Evolutionary conservation across 1,139 yeast genomes (phyloP), one percentile per base, ranked within the genome.

Genomic region (Kurtzmaniella quercitrusa): DNA sequence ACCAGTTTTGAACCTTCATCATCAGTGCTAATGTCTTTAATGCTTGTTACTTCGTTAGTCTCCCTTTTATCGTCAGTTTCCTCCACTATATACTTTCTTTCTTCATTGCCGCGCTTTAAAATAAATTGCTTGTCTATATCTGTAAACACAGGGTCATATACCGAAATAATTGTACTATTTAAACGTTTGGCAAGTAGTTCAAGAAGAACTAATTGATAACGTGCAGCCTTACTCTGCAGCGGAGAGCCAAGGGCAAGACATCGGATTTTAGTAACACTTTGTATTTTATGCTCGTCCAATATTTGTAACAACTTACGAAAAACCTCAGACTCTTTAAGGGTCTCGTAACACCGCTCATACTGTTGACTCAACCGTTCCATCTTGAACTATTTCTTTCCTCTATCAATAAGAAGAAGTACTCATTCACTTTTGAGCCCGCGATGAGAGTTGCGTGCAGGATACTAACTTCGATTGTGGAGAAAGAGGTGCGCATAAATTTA

Each of bases 181-280:
- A 66, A 54, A 3, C 55, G 45, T 0, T 57, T 57, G 0, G 60
- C 56, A 1, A 85, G 42, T 25, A 73, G 67, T 8, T 63, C 47
- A 18, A 85, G 56, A 44, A 79, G 62, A 1, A 89, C 89, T 14
- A 84, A 58, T 58, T 86, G 95, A 56, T 75, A 83, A 42, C 79
- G 63, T 1, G 93, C 86, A 19, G 79, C 76, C 18, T 59, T 64
- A 44, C 80, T 78, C 10, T 73, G 75, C 10, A 74, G 58, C 3
- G 89, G 87, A 4, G 82, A 75, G 0, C 95, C 95, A 14, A 86
- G 63, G 0, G 94, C 95, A 31, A 86, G 61, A 55, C 94, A 86
- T 53, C 90, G 66, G 43, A 85, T 70, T 19, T 49, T 52, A 1
- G 55, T 51, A 39, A 60, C 59, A 23, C 33, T 45, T 10, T 11